Evolutionary conservation across 1,284 basidiomycete genomes (phyloP).

Genomic region (Marasmius oreades): DNA sequence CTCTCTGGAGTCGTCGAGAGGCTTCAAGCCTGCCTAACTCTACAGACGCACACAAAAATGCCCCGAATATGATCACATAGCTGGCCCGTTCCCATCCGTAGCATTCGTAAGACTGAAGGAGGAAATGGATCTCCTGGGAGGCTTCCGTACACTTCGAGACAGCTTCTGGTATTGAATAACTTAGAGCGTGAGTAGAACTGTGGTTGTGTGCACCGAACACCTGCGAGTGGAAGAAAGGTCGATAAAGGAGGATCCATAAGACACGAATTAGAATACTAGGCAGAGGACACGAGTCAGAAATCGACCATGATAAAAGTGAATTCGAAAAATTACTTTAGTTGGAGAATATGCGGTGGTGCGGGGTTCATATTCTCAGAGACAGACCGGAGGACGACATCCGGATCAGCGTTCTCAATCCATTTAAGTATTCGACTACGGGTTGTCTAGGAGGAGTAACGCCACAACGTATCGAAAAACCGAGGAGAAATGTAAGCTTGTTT

Average conservation of each 20-base stretch:
- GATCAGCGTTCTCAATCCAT: background rate
- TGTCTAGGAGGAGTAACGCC: no score
- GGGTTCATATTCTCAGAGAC: background rate
- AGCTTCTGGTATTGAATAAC: background rate
- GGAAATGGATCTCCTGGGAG: background rate
- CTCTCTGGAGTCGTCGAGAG: background rate
- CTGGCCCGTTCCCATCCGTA: background rate
- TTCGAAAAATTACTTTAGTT: background rate
- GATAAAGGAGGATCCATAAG: constrained; percentile 1
- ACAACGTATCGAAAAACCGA: no score
- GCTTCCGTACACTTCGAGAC: background rate
- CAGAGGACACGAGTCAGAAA: background rate
- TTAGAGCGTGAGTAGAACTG: background rate
- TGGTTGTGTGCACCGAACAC: background rate
- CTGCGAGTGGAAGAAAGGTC: background rate
- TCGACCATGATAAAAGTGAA: background rate
- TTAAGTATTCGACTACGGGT: background rate
- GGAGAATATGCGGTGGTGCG: background rate
- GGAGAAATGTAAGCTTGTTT: no score
- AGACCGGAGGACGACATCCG: background rate
- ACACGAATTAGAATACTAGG: background rate
- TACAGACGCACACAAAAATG: background rate
- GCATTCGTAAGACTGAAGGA: background rate
- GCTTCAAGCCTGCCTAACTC: background rate
- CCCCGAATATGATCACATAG: background rate